Conservation (phyloP, 148 eudicot species). For the Chenopodium quinoa region DNA sequence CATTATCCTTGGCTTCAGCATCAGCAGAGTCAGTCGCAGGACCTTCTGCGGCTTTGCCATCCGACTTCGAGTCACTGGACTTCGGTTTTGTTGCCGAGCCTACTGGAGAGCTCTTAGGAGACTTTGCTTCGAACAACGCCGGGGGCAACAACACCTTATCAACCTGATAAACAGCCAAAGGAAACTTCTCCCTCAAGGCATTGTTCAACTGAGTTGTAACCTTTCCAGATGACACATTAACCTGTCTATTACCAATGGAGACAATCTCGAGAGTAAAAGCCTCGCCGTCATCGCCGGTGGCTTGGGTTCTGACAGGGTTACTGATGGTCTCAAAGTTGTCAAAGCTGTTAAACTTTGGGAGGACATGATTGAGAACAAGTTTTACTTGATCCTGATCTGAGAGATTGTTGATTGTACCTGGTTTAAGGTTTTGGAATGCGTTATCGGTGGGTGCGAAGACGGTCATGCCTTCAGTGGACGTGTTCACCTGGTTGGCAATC, state of each 20-base stretch:
- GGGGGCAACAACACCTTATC: slow-evolving; percentile 63
- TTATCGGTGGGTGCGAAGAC: slow-evolving; percentile 76
- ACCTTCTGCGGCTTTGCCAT: slow-evolving; percentile 8
- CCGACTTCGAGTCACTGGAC: slow-evolving; percentile 5
- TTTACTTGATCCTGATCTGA: slow-evolving; percentile 57
- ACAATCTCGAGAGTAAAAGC: slow-evolving; percentile 45
- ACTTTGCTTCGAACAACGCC: slow-evolving; percentile 37
- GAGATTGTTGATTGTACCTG: slow-evolving; percentile 57
- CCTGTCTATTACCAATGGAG: slow-evolving; percentile 38
- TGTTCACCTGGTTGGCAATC: slow-evolving; percentile 60
- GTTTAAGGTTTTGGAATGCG: slow-evolving; percentile 67
- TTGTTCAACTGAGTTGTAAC: slow-evolving; percentile 42
- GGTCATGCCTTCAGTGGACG: slow-evolving; percentile 68
- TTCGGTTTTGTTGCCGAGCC: slow-evolving; percentile 6
- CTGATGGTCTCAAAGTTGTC: slow-evolving; percentile 49
- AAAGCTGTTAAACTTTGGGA: slow-evolving; percentile 47
- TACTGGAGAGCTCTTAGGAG: slow-evolving; percentile 31
- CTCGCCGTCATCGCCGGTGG: slow-evolving; percentile 46
- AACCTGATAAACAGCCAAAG: slow-evolving; percentile 55
- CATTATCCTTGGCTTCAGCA: slow-evolving; percentile 24
- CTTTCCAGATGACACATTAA: slow-evolving; percentile 56
- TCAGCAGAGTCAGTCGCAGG: slow-evolving; percentile 10
- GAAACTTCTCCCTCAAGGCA: slow-evolving; percentile 38
- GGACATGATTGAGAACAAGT: slow-evolving; percentile 58
- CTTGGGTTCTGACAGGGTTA: slow-evolving; percentile 77